Evolutionary conservation across 2,329 filamentous ascomycete species (phyloP), one percentile per base, ranked within the genome.

Genomic region (Aspergillus unguis): DNA sequence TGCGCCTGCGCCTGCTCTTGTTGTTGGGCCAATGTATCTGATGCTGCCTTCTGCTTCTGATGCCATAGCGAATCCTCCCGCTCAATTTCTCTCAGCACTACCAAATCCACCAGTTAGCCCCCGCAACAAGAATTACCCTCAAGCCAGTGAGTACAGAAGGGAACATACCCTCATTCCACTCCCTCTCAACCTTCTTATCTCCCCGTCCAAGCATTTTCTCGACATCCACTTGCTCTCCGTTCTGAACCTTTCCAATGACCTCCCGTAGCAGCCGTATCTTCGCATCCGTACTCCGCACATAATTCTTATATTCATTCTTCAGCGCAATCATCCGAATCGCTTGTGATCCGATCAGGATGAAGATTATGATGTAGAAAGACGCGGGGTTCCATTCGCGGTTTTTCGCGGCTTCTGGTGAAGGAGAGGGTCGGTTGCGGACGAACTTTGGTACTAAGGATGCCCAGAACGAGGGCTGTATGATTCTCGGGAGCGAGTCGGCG

Each of bases 261-360:
- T 96, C 92, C 36, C 83, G 82, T 54, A 99, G 72, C 29, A 90
- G 67, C 2, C 80, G 81, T 57, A 99, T 88, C 66, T 88, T 87
- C 5, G 88, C 85, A 61, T 96, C 88, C 4, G 91, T 86, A 60
- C 85, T 84, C 46, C 92, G 84, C 65, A 80, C 83, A 62, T 88
- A 92, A 7, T 85, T 83, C 31, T 80, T 78, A 65, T 85, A 87
- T 46, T 92, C 86, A 62, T 88, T 88, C 63, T 86, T 87, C 63
- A 97, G 70, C 33, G 85, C 80, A 65, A 99, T 86, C 80, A 94
- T 88, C 64, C 96, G 89, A 62, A 99, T 96, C 10, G 92, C 89
- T 79, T 96, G 95, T 56, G 90, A 96, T 3, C 95, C 95, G 58
- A 97, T 92, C 58, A 97, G 80, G 37, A 91, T 77, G 65, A 91